Base-by-base conservation (phyloP, 2,329 filamentous ascomycete genomes). In the Rhytidhysteron rufulum region DNA sequence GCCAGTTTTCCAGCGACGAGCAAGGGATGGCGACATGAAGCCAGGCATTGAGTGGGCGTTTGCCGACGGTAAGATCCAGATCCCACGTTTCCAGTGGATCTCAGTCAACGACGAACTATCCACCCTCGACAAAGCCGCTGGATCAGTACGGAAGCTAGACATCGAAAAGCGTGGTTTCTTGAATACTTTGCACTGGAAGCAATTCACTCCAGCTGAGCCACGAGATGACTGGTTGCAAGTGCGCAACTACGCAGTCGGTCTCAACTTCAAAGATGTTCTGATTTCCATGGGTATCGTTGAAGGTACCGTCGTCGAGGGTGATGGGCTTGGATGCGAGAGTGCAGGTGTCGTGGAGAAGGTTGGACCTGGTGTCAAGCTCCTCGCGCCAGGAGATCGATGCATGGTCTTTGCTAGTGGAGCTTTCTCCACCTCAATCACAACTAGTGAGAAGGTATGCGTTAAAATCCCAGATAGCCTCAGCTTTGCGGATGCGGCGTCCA, bases 261-360 rank as follows among this genome's bases (percentile, higher is more conserved):
- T 58, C 9, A 55, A 55, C 42, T 44, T 29, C 40, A 50, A 54
- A 31, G 53, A 58, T 34, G 13, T 57, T 1, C 43, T 19, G 8
- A 18, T 48, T 4, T 37, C 31, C 3, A 30, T 49, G 13, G 55
- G 56, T 2, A 43, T 48, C 8, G 24, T 53, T 9, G 47, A 56
- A 32, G 15, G 22, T 19, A n/a, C n/a, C n/a, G 42, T 48, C 8
- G 24, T 53, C 9, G 47, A 56, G 32, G 15, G 22, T 19, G 35
- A 49, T 17, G 40, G 43, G 17, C 38, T 48, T n/a, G 34, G 29
- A n/a, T 25, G 32, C 17, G 55, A 53, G n/a, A 53, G 29, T 34
- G 30, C 32, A 8, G 57, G 57, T n/a, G 39, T 48, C 16, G 49
- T 60, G 0, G 42, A 41, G 1, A 34, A 34, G 11, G 9, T 41